Percentiles rank a stretch among this genome's conserved stretches.
These are phyloP conservation scores for Trametes cubensis DNA, from an alignment of 768 basidiomycete genomes.

Conservation along the genomic window DNA sequence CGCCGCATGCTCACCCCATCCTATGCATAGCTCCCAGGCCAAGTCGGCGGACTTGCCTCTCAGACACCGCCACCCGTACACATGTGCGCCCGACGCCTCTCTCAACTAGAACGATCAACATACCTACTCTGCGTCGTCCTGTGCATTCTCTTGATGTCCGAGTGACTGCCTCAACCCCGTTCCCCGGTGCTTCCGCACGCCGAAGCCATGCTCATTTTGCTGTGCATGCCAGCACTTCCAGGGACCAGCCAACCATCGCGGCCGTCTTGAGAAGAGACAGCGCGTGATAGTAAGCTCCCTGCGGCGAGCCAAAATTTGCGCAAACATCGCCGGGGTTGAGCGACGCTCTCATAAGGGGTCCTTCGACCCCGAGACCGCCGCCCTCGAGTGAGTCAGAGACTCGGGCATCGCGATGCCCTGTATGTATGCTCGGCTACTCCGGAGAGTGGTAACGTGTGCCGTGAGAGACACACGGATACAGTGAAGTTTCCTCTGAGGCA, in stretches of 20 bases:
- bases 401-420: constrained; percentile 43
- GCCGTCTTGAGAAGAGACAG: constrained; percentile 26
- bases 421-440: constrained; percentile 41
- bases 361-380: constrained; percentile 12
- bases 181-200: constrained; percentile 31
- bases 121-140: constrained; percentile 35
- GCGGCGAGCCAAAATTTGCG: constrained; percentile 54
- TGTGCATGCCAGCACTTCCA: constrained; percentile 56
- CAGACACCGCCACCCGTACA: constrained; percentile 14
- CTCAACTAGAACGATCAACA: constrained; percentile 6
- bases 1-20: constrained; percentile 24
- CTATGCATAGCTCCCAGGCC: constrained; percentile 23
- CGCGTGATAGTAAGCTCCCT: constrained; percentile 39
- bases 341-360: constrained; percentile 28
- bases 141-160: constrained; percentile 36
- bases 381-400: constrained; percentile 48
- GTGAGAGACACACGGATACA: constrained; percentile 11
- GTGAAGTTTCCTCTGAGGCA: constrained; percentile 15
- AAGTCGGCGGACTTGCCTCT: constrained; percentile 8
- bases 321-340: constrained; percentile 58
- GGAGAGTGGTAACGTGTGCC: constrained; percentile 28
- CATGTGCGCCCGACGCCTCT: constrained; percentile 26
- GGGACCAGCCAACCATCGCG: constrained; percentile 40
- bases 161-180: constrained; percentile 23
- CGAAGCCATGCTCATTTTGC: constrained; percentile 58